Conservation (phyloP, 1,139 yeast genomes). For the Yamadazyma taylorii region DNA sequence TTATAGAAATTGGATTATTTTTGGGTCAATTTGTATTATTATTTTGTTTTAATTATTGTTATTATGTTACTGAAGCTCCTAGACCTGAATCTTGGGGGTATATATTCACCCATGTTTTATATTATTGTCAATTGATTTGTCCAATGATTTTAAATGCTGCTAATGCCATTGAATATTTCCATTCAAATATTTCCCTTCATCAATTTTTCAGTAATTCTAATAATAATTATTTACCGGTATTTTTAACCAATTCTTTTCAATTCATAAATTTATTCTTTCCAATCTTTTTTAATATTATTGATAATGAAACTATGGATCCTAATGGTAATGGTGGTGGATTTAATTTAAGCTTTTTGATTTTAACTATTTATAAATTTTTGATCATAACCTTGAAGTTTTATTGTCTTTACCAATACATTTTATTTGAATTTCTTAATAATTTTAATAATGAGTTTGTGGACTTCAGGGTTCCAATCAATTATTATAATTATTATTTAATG, state of each 20-base stretch:
- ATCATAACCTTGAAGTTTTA: constrained; percentile 25
- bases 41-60: constrained; percentile 7
- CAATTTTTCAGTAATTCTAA: constrained; percentile 16
- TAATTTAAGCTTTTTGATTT: too few relatives aligned
- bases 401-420: constrained; percentile 24
- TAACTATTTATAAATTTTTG: constrained; percentile 20
- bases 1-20: constrained; percentile 1
- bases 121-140: constrained; percentile 9
- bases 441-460: constrained; percentile 8
- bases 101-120: constrained; percentile 2
- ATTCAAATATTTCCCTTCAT: neutral
- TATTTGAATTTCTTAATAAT: constrained; percentile 13
- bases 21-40: constrained; percentile 15
- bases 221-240: constrained; percentile 28
- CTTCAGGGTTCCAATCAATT: constrained; percentile 1
- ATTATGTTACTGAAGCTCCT: neutral
- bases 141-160: constrained; percentile 8
- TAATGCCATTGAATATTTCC: constrained; percentile 5
- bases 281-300: constrained; percentile 6
- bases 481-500: constrained; percentile 6
- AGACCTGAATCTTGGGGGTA: neutral
- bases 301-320: too few relatives aligned
- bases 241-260: constrained; percentile 29
- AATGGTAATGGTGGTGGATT: too few relatives aligned
- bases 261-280: constrained; percentile 21